Base-by-base conservation (phyloP, 805 yeast genomes). In the Pichia ethanolica region DNA sequence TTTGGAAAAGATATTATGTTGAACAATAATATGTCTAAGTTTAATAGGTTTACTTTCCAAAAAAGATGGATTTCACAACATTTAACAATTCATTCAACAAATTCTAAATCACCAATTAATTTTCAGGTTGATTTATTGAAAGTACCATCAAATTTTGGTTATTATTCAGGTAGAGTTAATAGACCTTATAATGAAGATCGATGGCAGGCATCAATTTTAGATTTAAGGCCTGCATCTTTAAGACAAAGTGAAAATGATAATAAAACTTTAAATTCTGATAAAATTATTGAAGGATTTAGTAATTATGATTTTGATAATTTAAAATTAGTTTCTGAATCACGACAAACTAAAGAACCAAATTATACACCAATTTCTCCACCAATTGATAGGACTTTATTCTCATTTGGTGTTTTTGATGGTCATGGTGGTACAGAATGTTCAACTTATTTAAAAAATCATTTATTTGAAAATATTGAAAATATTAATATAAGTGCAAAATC, bases 391-490 rank as follows among this genome's bases (percentile, higher is more conserved):
- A 57, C 69, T 45, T 80, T 82, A 20, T 86, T 91, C 68, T 80
- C 79, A 56, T 82, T 87, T 59, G 79, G 80, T 42, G 75, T 93
- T 1, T 89, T 86, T 65, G 99, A 93, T 67, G 99, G 99, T 9
- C 99, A 93, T 67, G 99, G 98, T 7, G 95, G 96, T 26, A 74
- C 72, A 27, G 82, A 82, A 47, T 87, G 96, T 58, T 74, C 89
- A 42, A 73, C 71, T 27, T 85, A 75, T 59, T 69, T 90, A 11
- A 68, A 73, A 25, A 65, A 72, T 4, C 70, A 80, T 48, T 70
- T 93, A 33, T 81, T 73, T 48, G 62, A 60, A 55, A 73, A 64
- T 58, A 78, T 77, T 61, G 95, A 81, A 54, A 58, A 53, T 36
- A 72, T 63, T 45, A 70, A 49, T 60, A 63, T 46, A 59, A 68